Base-by-base conservation (phyloP, 2,329 filamentous ascomycete genomes). In the Geosmithia putterillii region DNA sequence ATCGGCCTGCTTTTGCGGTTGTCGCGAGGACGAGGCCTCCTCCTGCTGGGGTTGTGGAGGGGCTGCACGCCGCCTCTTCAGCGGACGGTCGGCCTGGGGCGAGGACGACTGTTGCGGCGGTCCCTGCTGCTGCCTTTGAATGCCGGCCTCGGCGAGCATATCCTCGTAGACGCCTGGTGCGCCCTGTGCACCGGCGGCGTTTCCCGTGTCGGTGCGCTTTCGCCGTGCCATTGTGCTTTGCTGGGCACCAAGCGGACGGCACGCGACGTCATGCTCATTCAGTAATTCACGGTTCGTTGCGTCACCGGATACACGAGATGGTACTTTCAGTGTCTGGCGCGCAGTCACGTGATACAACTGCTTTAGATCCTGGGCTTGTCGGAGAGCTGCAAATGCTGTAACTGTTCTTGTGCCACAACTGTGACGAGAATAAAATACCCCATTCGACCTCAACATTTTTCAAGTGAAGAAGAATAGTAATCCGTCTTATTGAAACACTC, bases 111-210 rank as follows among this genome's bases (percentile, higher is more conserved):
- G 39, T 22, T 41, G 22, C 20, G 6, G 36, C n/a, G n/a, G n/a
- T n/a, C n/a, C n/a, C 38, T 40, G 52, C 45, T 51, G 41, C 44
- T 49, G 34, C 21, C 28, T 12, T 37, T 55, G 54, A 22, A 70
- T 58, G n/a, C 68, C 64, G n/a, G 64, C 70, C 48, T 73, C 69
- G 12, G 56, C 56, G 28, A 74, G 61, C 69, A 74, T 69, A 47
- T 72, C 62, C 37, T 56, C 60, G 50, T 73, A 73, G 28, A 74
- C 60, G 22, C 65, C 57, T 19, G 62, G 60, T 9, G 52, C 56
- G n/a, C 49, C 28, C n/a, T 18, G 35, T 21, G 18, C 9, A 15
- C 37, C 18, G 28, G 28, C 5, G 10, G 28, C 5, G 10, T 32
- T 32, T 9, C 6, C 28, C 10, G 28, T 32, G 15, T 32, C 38